Evolutionary conservation across 2,329 filamentous ascomycete genomes (phyloP), one percentile per base, ranked within the genome.

Genomic region (Cercospora zeae-maydis): DNA sequence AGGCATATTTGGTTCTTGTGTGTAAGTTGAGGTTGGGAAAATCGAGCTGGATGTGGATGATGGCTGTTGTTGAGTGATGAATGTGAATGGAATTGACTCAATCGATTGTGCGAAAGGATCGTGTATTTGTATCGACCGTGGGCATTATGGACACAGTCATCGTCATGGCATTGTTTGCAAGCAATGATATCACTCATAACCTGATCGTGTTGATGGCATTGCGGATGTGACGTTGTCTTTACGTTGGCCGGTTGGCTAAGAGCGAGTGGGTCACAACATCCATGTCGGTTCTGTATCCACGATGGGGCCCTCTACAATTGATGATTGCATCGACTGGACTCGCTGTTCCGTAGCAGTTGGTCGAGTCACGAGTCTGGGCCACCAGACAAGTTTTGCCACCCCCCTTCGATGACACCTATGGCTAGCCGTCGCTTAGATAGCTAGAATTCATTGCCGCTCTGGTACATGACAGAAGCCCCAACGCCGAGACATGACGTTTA

Each of bases 211-310:
- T 19, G 47, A 52, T 33, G 9, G 2, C 30, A 30, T 52, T 30
- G 14, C 8, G 30, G 27, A 19, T 52, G 47, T 52, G 47, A 52
- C 47, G 47, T 52, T 33, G 3, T 16, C 13, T 33, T 33, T 52
- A 52, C 47, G 47, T 52, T 33, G 24, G 5, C 19, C 16, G 39
- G 10, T 45, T 21, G 39, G 39, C 39, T 16, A 45, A 45, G 39
- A 31, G 30, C 30, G 16, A 52, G 47, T 52, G 47, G 47, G 47
- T 52, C 47, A 13, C 27, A 14, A 58, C 45, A 58, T 31, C 24
- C 77, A 82, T 84, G 67, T 21, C 39, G n/a, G n/a, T n/a, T n/a
- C n/a, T n/a, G n/a, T 31, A 16, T 24, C 39, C 21, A 19, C 16
- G 19, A 45, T 45, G 39, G 39, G 19, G 39, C 39, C 11, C 39